These are phyloP conservation scores for Boletus sp. DNA, from an alignment of 768 basidiomycete species.

Conservation along the genomic window DNA sequence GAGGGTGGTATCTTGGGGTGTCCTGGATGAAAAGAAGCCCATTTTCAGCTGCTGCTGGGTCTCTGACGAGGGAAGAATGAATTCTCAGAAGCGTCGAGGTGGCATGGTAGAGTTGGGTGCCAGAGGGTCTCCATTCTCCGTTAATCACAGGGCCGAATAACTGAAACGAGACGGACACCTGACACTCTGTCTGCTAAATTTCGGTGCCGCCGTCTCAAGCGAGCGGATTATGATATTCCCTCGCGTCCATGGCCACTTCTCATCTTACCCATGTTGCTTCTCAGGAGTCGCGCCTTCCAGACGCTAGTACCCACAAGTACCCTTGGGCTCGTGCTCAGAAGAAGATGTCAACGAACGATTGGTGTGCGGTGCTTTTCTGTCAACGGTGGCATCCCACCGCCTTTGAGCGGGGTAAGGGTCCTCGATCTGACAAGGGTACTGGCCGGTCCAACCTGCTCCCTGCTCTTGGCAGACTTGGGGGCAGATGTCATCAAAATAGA, in stretches of 20 bases:
- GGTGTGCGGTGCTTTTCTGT: constrained; percentile 15
- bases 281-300: not conserved
- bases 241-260: no score
- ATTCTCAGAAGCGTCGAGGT: not conserved
- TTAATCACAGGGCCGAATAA: constrained; percentile 3
- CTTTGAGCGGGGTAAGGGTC: constrained; percentile 77
- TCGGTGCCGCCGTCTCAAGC: constrained; percentile 10
- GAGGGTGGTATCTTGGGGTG: constrained; percentile 13
- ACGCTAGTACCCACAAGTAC: not conserved
- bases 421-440: constrained; percentile 88
- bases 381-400: constrained; percentile 62
- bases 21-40: constrained; percentile 34
- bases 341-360: not conserved
- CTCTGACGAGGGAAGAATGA: not conserved
- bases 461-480: constrained; percentile 90
- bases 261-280: constrained; percentile 6
- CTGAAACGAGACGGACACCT: constrained; percentile 18
- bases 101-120: constrained; percentile 19
- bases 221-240: no score
- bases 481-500: constrained; percentile 96
- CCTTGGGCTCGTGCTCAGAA: not conserved
- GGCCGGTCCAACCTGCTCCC: constrained; percentile 89
- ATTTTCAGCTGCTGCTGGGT: constrained; percentile 12
- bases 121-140: constrained; percentile 19
- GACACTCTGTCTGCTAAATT: constrained; percentile 23